These are phyloP conservation scores for Botrytis medusae DNA, from an alignment of 2,329 filamentous ascomycete species.

Conservation along the genomic window DNA sequence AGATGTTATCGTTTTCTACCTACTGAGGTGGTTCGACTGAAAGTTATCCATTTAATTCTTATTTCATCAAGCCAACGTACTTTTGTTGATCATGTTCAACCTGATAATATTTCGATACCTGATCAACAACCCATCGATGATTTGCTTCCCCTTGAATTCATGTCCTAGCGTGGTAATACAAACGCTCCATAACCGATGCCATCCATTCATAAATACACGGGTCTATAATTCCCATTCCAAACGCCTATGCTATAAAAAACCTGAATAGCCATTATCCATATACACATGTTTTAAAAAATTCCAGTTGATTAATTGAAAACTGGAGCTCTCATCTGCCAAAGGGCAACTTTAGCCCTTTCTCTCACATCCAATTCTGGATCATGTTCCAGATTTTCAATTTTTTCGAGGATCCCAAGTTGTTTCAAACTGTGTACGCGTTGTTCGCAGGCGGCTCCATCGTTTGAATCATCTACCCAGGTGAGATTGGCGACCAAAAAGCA, in stretches of 20 bases:
- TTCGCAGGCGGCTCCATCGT: constrained; percentile 63
- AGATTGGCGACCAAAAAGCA: constrained; percentile 86
- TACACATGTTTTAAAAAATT: background rate
- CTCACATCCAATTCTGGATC: constrained; percentile 80
- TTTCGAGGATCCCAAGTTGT: constrained; percentile 68
- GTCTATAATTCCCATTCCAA: background rate
- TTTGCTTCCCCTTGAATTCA: background rate
- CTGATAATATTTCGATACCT: background rate
- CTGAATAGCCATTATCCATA: background rate
- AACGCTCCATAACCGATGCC: background rate
- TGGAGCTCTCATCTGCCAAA: constrained; percentile 61
- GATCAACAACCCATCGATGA: background rate
- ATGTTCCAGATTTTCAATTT: constrained; percentile 60
- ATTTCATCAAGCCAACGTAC: background rate
- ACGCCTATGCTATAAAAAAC: constrained; percentile 2
- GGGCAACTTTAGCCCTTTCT: constrained; percentile 78
- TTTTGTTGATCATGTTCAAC: background rate
- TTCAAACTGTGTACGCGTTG: constrained; percentile 68
- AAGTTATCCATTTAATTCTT: background rate
- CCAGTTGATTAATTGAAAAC: background rate
- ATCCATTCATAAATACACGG: constrained; percentile 2
- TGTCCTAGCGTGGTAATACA: background rate
- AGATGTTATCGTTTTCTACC: background rate
- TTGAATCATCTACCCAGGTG: constrained; percentile 74
- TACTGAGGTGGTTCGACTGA: background rate